Evolutionary conservation across 2,329 filamentous ascomycete genomes (phyloP), one percentile per base, ranked within the genome.

Genomic region (Sclerotinia sclerotiorum): DNA sequence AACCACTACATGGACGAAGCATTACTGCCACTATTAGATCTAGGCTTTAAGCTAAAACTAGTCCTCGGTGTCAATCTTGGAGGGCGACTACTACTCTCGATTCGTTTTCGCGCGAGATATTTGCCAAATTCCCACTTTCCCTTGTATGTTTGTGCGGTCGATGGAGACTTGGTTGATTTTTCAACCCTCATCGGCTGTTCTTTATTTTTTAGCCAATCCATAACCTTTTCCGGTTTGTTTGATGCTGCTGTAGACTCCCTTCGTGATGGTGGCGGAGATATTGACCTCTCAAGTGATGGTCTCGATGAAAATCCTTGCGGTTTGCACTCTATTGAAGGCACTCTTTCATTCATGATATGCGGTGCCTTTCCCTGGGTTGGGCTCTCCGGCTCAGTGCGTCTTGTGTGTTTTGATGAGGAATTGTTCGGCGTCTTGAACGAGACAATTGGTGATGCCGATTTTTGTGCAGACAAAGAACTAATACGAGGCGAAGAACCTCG

Each of bases 51-150:
- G 46, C 65, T 39, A 35, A 61, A 63, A 29, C 65, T 67, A 49
- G 55, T 67, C 29, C 44, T 61, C 5, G 65, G 56, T 10, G 48
- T 62, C 32, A 39, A 49, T 44, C 32, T 67, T 21, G 56, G 35
- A 58, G n/a, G 63, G n/a, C 27, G 39, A 35, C 27, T 32, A 19
- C 27, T n/a, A 46, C 29, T 24, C 42, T 66, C 55, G 21, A 32
- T 35, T 32, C 63, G 27, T 35, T 32, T 66, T 66, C 58, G 52
- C 5, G 63, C 63, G 19, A 66, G 63, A 58, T 58, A 48, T 21
- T 66, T 66, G 39, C 63, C 63, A 60, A 66, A 48, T 27, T 56
- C 52, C 42, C 42, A 66, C 17, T 58, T 66, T 19, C 51, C 51
- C n/a, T 32, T 56, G 8, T 60, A 66, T 3, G 13, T 27, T 35